Percentiles rank a stretch among this genome's conserved stretches.
phyloP scores from a whole-genome alignment of 495 filamentous ascomycete species.

The Trichoderma asperelloides region DNA sequence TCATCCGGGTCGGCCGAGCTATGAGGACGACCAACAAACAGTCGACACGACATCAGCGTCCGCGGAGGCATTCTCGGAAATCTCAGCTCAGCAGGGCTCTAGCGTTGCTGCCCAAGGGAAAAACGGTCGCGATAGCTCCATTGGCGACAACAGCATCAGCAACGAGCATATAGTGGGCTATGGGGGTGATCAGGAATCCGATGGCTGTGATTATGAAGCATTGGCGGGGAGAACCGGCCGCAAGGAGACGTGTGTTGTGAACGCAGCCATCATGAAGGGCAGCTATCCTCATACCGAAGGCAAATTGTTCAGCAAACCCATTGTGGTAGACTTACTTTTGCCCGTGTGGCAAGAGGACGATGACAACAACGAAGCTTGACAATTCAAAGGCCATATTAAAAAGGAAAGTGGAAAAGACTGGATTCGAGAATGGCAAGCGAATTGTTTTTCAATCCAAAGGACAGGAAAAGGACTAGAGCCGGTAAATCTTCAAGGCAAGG shows the following conservation, averaged over 20 bases:
- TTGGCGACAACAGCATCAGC: background rate
- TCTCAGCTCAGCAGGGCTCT: background rate
- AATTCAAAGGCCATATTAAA: too few species aligned
- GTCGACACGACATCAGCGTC: background rate
- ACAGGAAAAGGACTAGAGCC: too few species aligned
- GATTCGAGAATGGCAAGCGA: too few species aligned
- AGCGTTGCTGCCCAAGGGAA: slow-evolving; percentile 6
- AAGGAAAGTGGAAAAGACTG: background rate
- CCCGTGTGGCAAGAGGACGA: slow-evolving; percentile 37
- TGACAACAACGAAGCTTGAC: background rate
- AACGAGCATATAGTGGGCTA: slow-evolving; percentile 24
- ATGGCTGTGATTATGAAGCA: slow-evolving; percentile 31
- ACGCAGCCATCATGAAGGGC: slow-evolving; percentile 61
- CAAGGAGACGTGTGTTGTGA: slow-evolving; percentile 68
- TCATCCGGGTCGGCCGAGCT: slow-evolving; percentile 10
- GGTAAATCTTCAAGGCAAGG: too few species aligned
- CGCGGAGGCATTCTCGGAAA: background rate
- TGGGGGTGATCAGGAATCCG: slow-evolving; percentile 26
- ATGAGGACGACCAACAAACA: slow-evolving; percentile 4
- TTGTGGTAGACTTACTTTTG: slow-evolving; percentile 70
- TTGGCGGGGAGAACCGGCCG: slow-evolving; percentile 37
- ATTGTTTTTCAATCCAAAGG: too few species aligned
- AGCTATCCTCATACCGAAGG: slow-evolving; percentile 52
- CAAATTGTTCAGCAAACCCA: slow-evolving; percentile 61
- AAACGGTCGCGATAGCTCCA: background rate